These are phyloP conservation scores for Calonectria leucothoes DNA, from an alignment of 2,329 filamentous ascomycete genomes.

Conservation along the genomic window DNA sequence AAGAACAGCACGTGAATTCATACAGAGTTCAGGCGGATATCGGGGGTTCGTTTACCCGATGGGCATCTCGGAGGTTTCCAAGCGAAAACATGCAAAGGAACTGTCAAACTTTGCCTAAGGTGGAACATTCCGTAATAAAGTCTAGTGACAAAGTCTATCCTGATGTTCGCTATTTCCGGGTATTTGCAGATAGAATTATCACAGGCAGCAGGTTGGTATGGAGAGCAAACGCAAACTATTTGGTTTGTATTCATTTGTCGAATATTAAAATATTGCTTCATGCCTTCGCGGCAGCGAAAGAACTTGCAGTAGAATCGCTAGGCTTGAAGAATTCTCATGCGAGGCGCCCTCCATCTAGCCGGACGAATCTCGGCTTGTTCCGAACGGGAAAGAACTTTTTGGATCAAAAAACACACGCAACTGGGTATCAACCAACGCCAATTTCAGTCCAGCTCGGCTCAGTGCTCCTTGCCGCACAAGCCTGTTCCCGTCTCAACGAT, in stretches of 20 bases:
- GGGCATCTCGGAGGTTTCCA: too few species aligned
- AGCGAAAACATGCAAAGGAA: too few species aligned
- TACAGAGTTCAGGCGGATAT: too few species aligned
- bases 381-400: background rate
- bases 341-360: background rate
- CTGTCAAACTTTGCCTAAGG: background rate
- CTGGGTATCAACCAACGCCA: background rate
- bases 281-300: background rate
- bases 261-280: background rate
- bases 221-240: background rate
- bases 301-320: background rate
- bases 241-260: background rate
- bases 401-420: too few species aligned
- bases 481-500: too few species aligned
- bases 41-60: background rate
- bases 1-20: too few species aligned
- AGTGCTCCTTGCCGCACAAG: background rate
- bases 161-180: too few species aligned
- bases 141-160: background rate
- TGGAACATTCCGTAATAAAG: background rate
- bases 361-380: background rate
- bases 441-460: background rate
- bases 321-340: background rate
- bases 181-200: background rate
- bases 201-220: accelerated